Base-by-base conservation (phyloP, 345 rosid species). In the Arabidopsis arenosa region DNA sequence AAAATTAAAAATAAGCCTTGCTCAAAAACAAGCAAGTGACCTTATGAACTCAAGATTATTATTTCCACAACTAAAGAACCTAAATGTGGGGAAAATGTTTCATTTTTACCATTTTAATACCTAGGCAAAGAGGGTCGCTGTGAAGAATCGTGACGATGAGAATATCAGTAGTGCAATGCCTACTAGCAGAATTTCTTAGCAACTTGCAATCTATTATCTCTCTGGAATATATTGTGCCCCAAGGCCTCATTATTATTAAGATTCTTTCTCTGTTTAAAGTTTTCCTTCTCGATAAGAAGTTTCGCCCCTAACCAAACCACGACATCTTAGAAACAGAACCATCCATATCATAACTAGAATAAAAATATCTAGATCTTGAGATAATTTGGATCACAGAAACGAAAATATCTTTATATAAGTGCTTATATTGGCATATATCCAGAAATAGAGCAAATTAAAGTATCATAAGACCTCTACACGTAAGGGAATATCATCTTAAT, bases 131-230 rank as follows among this genome's bases (percentile, higher is more conserved):
- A 52, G 72, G 36, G 52, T 56, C 35, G 33, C 30, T 3, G 23
- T 53, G 5, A 57, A 64, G 41, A 61, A 68, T 63, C 65, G 73
- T 75, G 72, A 71, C 67, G 74, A 30, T 35, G 43, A 28, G 66
- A 61, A 73, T 78, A 68, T 78, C 75, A 67, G 30, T 61, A 81
- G 72, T 81, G 77, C 67, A 63, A 72, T 67, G 75, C 9, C 82
- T 68, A 84, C 54, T 69, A 66, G 85, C 74, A 75, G 63, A 71
- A 80, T 80, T 77, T 81, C 28, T 52, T 61, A 44, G 66, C 97
- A 83, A 89, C 85, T 91, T 87, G 89, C 85, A 75, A 64, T 62
- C 74, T 67, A 70, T 69, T 28, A 72, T 63, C 80, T 63, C 80
- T 78, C 44, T 76, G 76, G 66, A 59, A 68, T 79, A 79, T 80